Base-by-base conservation (phyloP, 2,329 filamentous ascomycete species). In the Harringtonia lauricola region DNA sequence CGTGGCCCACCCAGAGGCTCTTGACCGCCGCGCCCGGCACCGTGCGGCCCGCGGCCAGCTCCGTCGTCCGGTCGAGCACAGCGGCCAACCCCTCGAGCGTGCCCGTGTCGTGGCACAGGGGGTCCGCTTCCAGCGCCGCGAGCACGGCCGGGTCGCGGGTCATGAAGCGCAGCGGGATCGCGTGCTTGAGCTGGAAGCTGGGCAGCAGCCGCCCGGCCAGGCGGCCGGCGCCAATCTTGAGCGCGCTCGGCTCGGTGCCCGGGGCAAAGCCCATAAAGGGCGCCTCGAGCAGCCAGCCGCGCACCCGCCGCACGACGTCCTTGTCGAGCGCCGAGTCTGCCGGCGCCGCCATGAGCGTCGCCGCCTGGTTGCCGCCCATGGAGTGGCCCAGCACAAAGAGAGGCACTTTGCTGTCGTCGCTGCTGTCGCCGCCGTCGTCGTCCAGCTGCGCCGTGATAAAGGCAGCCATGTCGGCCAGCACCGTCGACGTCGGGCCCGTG, bases 361-460 rank as follows among this genome's bases (percentile, higher is more conserved):
- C 65, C 7, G 80, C 74, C 62, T 94, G 74, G 21, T 79, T 86
- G 47, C 89, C 89, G 51, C 89, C 89, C 86, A 95, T 95, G 19
- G 82, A 88, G 63, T 95, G 87, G 42, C 89, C 89, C 68, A 92
- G 79, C 18, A 95, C 71, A 63, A 95, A 95, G 15, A 94, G 57
- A 0, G 87, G 86, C 30, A 68, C 64, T 31, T 55, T 47, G 6
- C 55, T 60, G 10, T 71, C 71, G 19, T 39, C 34, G 22, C 14
- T 12, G 24, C 31, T 17, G 31, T 28, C 21, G 21, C 4, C 21
- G 15, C 6, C 17, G 33, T 22, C 26, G 13, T 15, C 14, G 33
- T 30, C 36, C 6, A 81, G 64, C 49, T 82, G 73, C 28, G 67
- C 65, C 47, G 69, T 69, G 51, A 92, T 69, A 59, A 95, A 86